These are phyloP conservation scores for Lichtheimia ornata DNA, from an alignment of 371 early-diverging fungal species.

Conservation along the genomic window DNA sequence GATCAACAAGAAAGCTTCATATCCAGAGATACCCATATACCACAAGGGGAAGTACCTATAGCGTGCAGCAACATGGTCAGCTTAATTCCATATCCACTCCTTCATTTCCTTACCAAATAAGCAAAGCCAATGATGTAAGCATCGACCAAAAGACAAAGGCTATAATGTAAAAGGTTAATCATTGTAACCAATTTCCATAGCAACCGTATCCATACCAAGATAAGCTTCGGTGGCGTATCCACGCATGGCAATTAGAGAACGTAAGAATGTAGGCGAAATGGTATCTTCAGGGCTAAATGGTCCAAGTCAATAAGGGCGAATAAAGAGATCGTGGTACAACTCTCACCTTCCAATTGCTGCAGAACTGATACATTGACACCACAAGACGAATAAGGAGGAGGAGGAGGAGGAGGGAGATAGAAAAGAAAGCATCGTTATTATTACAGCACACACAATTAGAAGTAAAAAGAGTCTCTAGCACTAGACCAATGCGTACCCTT, in stretches of 20 bases:
- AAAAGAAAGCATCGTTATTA: too few relatives aligned
- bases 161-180: conserved; percentile 16
- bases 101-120: conserved; percentile 66
- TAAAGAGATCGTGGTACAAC: not conserved
- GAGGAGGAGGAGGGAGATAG: too few relatives aligned
- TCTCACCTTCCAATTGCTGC: conserved; percentile 22
- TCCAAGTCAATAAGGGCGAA: too few relatives aligned
- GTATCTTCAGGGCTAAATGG: conserved; percentile 34
- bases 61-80: not conserved
- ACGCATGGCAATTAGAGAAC: conserved; percentile 20
- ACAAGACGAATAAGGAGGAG: too few relatives aligned
- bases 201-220: conserved; percentile 43
- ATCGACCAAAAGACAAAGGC: conserved; percentile 82
- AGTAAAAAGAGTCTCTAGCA: not conserved
- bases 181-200: not conserved
- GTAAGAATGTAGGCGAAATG: conserved; percentile 38
- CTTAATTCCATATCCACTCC: not conserved
- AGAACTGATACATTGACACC: conserved; percentile 7
- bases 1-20: conserved; percentile 72
- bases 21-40: conserved; percentile 86
- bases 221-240: conserved; percentile 57
- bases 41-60: conserved; percentile 74
- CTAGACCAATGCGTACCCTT: conserved; percentile 27
- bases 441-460: too few relatives aligned
- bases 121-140: conserved; percentile 70